Percentiles rank a stretch among this genome's conserved stretches.
Evolutionary conservation across 2,329 filamentous ascomycete species (phyloP).

Genomic region (Pseudocercospora eumusae): DNA sequence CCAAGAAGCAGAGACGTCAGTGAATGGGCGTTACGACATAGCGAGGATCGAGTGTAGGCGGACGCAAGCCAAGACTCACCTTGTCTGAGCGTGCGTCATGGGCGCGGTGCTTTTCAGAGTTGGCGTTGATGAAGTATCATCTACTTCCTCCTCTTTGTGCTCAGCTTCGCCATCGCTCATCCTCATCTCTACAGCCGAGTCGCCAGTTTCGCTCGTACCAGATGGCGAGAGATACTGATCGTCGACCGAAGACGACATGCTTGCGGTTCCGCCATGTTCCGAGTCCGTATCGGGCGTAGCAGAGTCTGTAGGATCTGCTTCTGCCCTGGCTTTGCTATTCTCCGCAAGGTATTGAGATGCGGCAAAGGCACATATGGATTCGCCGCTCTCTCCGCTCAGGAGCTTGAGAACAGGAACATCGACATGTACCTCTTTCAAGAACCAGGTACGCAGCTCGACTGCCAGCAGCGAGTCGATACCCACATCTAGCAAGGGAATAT

Average conservation of each 20-base stretch:
- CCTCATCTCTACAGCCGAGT: conserved; percentile 18
- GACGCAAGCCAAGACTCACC: conserved; percentile 25
- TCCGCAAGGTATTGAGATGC: conserved; percentile 23
- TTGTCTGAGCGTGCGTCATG: conserved; percentile 27
- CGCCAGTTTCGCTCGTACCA: conserved; percentile 13
- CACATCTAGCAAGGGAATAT: conserved; percentile 35
- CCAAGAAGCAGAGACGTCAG: conserved; percentile 11
- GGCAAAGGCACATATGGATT: conserved; percentile 21
- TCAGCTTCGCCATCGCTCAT: conserved; percentile 17
- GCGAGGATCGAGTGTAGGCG: neutral
- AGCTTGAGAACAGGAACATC: conserved; percentile 54
- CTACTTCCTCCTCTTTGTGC: conserved; percentile 6
- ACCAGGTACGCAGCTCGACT: conserved; percentile 51
- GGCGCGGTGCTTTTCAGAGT: conserved; percentile 19
- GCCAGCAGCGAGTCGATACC: conserved; percentile 45
- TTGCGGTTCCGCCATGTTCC: conserved; percentile 2
- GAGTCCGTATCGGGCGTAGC: conserved; percentile 2
- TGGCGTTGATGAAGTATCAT: neutral
- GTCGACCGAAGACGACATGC: conserved; percentile 4
- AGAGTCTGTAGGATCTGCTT: conserved; percentile 2
- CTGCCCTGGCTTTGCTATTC: conserved; percentile 14
- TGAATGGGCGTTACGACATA: neutral
- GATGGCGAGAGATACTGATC: neutral
- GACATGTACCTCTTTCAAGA: conserved; percentile 48
- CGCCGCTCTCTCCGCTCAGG: conserved; percentile 21